phyloP scores from a whole-genome alignment of 2,329 filamentous ascomycete species.

The Pyricularia sp. region DNA sequence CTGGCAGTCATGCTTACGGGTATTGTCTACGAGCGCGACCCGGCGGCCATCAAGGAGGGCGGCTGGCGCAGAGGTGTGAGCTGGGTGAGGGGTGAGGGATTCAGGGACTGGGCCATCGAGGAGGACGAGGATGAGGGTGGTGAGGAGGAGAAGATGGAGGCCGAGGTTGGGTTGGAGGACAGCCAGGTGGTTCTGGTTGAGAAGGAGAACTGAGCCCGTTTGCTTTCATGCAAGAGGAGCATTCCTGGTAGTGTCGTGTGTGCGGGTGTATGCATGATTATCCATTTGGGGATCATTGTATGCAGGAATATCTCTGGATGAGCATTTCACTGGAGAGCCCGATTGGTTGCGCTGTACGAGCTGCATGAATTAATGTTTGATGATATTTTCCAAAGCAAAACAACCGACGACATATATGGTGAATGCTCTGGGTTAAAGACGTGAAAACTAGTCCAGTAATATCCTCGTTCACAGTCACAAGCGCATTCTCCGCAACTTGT shows the following conservation, averaged over 20 bases:
- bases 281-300: not conserved
- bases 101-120: slow-evolving; percentile 54
- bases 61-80: slow-evolving; percentile 63
- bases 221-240: not conserved
- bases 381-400: not conserved
- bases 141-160: slow-evolving; percentile 20
- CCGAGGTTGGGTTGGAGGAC: not conserved
- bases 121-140: slow-evolving; percentile 38
- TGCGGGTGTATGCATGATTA: not conserved
- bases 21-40: slow-evolving; percentile 62
- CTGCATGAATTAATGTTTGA: not conserved
- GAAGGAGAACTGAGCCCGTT: not conserved
- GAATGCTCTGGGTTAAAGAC: not conserved
- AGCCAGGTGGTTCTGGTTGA: not conserved
- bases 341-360: not conserved
- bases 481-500: not conserved
- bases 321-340: not conserved
- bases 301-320: not conserved
- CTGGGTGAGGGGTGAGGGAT: slow-evolving; percentile 68
- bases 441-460: too few species aligned
- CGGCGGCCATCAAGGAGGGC: slow-evolving; percentile 56
- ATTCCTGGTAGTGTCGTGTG: not conserved
- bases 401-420: not conserved
- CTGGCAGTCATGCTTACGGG: slow-evolving; percentile 69
- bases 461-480: not conserved